Conservation (phyloP, 192 early-diverging fungal genomes). For the Chytriomyces sp. region DNA sequence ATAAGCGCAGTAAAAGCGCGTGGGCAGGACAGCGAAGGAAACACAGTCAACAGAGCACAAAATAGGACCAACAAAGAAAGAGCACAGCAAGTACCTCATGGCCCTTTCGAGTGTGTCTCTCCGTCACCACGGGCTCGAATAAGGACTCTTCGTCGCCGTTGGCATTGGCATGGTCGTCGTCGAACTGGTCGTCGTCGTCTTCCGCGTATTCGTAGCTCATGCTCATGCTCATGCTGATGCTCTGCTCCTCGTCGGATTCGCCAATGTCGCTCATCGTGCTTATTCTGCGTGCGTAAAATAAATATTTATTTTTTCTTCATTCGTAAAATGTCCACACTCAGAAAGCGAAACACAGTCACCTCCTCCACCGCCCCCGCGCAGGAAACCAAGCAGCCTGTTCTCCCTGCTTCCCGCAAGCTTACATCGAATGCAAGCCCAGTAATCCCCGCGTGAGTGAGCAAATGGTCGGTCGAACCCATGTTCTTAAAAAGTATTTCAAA, state of each 20-base stretch:
- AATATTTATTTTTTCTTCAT: too few species aligned
- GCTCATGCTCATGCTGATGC: not conserved
- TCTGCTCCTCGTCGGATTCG: too few species aligned
- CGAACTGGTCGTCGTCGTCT: slow-evolving; percentile 27
- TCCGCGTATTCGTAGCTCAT: not conserved
- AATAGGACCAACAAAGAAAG: not conserved
- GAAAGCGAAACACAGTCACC: not conserved
- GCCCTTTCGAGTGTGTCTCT: slow-evolving; percentile 49
- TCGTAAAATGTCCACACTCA: too few species aligned
- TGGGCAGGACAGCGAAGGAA: not conserved
- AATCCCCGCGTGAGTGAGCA: not conserved
- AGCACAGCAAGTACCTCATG: not conserved
- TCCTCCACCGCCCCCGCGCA: not conserved
- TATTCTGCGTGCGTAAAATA: too few species aligned
- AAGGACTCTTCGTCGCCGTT: slow-evolving; percentile 56
- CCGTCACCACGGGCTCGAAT: slow-evolving; percentile 64
- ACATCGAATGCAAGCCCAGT: too few species aligned
- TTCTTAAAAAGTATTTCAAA: slow-evolving; percentile 10
- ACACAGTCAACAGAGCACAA: not conserved
- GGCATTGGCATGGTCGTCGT: slow-evolving; percentile 42
- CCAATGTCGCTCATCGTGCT: too few species aligned
- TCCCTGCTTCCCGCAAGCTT: not conserved
- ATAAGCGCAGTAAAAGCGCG: too few species aligned
- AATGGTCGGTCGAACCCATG: not conserved
- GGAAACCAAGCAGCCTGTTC: not conserved